These are phyloP conservation scores for Russula sp. DNA, from an alignment of 768 basidiomycete species.

Conservation along the genomic window DNA sequence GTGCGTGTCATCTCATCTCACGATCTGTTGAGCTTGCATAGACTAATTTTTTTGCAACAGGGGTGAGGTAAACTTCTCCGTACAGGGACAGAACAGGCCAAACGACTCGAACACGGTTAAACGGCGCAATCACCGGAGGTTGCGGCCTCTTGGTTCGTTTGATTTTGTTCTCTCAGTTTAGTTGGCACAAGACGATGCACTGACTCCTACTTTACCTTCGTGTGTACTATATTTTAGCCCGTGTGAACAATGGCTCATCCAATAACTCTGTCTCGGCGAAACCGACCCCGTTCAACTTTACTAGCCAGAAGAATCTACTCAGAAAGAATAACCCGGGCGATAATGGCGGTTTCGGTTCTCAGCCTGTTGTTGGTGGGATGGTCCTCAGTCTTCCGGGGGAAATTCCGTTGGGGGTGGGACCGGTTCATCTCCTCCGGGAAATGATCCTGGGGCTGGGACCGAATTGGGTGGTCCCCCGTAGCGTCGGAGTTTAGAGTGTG, in stretches of 20 bases:
- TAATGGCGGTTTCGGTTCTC: too few relatives aligned
- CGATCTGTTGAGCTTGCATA: neutral
- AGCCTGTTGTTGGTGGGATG: too few relatives aligned
- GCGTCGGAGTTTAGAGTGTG: too few relatives aligned
- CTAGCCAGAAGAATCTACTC: neutral
- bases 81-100: neutral
- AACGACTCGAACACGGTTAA: too few relatives aligned
- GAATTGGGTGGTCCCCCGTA: too few relatives aligned
- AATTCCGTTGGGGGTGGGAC: too few relatives aligned
- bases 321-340: too few relatives aligned
- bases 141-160: neutral
- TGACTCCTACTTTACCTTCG: neutral
- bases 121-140: neutral
- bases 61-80: neutral
- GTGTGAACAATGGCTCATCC: neutral
- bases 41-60: neutral
- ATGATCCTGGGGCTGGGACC: too few relatives aligned
- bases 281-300: neutral
- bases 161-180: neutral
- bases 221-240: neutral
- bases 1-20: neutral
- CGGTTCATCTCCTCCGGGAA: too few relatives aligned
- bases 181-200: neutral
- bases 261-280: neutral
- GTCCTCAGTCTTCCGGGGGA: too few relatives aligned